Conservation (phyloP, 2,329 filamentous ascomycete species). For the Keithomyces neogunnii region DNA sequence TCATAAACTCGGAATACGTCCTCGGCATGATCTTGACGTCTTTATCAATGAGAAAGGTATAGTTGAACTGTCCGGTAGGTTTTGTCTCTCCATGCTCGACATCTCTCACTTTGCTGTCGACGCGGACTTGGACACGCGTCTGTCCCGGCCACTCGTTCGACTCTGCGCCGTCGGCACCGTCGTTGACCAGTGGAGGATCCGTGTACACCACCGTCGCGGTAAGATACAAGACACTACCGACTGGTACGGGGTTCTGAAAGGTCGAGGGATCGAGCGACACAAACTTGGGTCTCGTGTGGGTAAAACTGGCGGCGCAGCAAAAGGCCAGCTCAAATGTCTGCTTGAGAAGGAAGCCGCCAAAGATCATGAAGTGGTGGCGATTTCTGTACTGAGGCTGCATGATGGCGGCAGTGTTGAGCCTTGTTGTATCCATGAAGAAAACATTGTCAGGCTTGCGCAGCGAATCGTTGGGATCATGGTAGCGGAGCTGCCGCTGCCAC, state of each 20-base stretch:
- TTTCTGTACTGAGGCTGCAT: conserved; percentile 23
- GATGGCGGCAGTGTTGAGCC: conserved; percentile 18
- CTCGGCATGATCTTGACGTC: conserved; percentile 18
- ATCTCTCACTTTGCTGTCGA: conserved; percentile 21
- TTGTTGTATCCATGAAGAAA: conserved; percentile 18
- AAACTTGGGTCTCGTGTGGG: conserved; percentile 21
- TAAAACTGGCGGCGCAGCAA: conserved; percentile 22
- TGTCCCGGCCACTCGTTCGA: conserved; percentile 12
- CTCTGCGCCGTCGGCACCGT: conserved; percentile 16
- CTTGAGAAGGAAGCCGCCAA: conserved; percentile 22
- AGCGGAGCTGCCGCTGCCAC: conserved; percentile 19
- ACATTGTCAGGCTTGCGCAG: conserved; percentile 18
- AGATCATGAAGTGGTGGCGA: conserved; percentile 22
- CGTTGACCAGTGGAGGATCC: conserved; percentile 19
- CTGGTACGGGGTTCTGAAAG: conserved; percentile 20
- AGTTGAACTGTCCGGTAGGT: conserved; percentile 21
- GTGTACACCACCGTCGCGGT: conserved; percentile 21
- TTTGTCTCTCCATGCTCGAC: conserved; percentile 21
- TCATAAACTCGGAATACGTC: conserved; percentile 22
- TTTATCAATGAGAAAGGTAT: conserved; percentile 21
- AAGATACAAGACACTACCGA: conserved; percentile 20
- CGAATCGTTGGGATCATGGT: conserved; percentile 18
- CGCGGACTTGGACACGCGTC: conserved; percentile 20
- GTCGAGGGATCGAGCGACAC: conserved; percentile 22
- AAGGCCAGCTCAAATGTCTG: conserved; percentile 23